Evolutionary conservation across 2,329 filamentous ascomycete genomes (phyloP).

Genomic region (Exophiala aquamarina): DNA sequence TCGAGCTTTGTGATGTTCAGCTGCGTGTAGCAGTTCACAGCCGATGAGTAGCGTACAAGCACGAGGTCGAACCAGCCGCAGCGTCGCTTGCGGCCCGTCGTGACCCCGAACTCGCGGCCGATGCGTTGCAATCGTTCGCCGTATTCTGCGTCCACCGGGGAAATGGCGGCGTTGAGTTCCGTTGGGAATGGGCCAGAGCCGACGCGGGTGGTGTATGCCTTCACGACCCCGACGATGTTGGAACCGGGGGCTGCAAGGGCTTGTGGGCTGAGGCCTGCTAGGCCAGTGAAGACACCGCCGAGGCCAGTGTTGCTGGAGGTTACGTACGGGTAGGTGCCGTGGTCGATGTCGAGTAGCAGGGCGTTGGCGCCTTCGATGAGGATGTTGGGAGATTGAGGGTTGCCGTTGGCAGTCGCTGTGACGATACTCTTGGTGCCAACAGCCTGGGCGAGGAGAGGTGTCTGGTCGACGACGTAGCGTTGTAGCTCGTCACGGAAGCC

Average conservation of each 20-base stretch:
- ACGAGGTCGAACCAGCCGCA: conserved; percentile 68
- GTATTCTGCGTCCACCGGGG: conserved; percentile 24
- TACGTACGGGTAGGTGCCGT: conserved; percentile 53
- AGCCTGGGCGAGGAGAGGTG: conserved; percentile 23
- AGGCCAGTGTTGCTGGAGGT: conserved; percentile 50
- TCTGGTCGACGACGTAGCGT: conserved; percentile 53
- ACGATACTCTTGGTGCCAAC: conserved; percentile 27
- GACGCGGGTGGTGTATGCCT: conserved; percentile 64
- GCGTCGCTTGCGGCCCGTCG: conserved; percentile 61
- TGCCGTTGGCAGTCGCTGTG: conserved; percentile 34
- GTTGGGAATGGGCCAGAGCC: conserved; percentile 63
- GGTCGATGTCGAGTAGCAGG: conserved; percentile 60
- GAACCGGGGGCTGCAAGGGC: conserved; percentile 49
- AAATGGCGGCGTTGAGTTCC: conserved; percentile 39
- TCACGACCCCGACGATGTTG: conserved; percentile 61
- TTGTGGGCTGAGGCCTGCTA: conserved; percentile 58
- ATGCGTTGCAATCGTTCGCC: conserved; percentile 52
- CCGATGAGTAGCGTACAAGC: conserved; percentile 61
- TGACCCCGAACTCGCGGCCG: conserved; percentile 57
- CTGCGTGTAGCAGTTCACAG: conserved; percentile 53
- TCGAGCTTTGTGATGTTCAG: conserved; percentile 67
- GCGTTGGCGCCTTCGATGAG: conserved; percentile 65
- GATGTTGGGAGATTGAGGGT: conserved; percentile 55
- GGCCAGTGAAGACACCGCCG: conserved; percentile 55
- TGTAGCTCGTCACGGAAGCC: conserved; percentile 46